Base-by-base conservation (phyloP, 352 stramenopile genomes). In the Globisporangium splendens region DNA sequence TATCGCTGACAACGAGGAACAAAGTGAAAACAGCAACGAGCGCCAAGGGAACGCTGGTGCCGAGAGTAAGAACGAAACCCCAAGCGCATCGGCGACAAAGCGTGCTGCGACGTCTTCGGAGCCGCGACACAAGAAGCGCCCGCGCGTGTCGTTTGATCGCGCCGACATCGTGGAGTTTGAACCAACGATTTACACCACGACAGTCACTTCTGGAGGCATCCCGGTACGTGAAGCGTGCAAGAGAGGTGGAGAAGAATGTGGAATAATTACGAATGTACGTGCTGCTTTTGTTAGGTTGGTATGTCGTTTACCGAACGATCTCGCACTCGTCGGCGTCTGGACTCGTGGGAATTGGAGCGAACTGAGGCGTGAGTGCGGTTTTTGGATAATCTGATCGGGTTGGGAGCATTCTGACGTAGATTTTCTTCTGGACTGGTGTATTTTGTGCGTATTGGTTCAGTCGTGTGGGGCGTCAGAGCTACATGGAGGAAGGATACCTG, bases 151-250 rank as follows among this genome's bases (percentile, higher is more conserved):
- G 4, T 93, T 93, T 59, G 83, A 93, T 66, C 73, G 75, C 12
- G 83, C 83, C 1, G 83, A 93, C n/a, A 91, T 93, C 41, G 80
- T 91, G 47, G 83, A 93, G 69, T 93, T 93, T 41, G 83, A 93
- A 63, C 83, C 83, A 5, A 93, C 83, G 11, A 66, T 91, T 17
- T 91, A 83, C 73, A 93, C 83, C 17, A 93, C 83, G 22, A 84
- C 73, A 4, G 74, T 93, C 52, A 93, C 84, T 46, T 93, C 84
- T 0, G 81, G 84, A 12, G 83, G 83, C 38, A 81, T 93, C 31
- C 83, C 83, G 41, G 68, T 79, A 61, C 13, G 51, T 52, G 24
- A 31, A 31, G 10, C 11, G 15, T 53, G 21, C 21, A 38, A 18
- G 21, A 14, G 6, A 6, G 18, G 18, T 24, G 10, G 24, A 31